phyloP scores from a whole-genome alignment of 1,284 basidiomycete species.

The Exobasidium cylindrosporum region DNA sequence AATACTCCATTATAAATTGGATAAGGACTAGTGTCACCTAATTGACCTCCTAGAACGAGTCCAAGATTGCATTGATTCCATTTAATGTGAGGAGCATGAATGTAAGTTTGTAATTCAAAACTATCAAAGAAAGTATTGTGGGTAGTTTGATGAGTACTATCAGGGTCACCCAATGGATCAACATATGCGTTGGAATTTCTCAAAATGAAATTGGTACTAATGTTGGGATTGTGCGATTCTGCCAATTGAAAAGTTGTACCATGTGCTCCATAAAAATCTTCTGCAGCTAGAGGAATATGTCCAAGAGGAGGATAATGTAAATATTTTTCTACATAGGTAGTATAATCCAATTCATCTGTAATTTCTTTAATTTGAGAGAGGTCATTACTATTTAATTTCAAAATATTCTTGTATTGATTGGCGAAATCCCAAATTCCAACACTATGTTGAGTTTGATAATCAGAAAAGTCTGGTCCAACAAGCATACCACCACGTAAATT shows the following conservation, averaged over 20 bases:
- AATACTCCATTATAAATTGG: neutral
- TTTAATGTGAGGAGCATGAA: neutral
- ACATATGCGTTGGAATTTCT: neutral
- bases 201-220: neutral
- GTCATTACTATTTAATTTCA: too few species aligned
- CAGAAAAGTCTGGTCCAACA: neutral
- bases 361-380: too few species aligned
- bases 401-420: neutral
- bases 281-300: too few species aligned
- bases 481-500: neutral
- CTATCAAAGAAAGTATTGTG: slow-evolving; percentile 2
- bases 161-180: neutral
- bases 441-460: neutral
- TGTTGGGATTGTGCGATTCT: neutral
- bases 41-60: neutral
- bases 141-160: neutral
- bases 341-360: too few species aligned
- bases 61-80: neutral
- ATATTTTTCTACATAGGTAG: too few species aligned
- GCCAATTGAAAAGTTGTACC: neutral
- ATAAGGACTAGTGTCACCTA: neutral
- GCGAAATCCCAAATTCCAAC: neutral
- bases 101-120: neutral
- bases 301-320: too few species aligned
- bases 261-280: too few species aligned